Evolutionary conservation across 139 green algal genomes (phyloP).

Genomic region (Chlorella sp.): DNA sequence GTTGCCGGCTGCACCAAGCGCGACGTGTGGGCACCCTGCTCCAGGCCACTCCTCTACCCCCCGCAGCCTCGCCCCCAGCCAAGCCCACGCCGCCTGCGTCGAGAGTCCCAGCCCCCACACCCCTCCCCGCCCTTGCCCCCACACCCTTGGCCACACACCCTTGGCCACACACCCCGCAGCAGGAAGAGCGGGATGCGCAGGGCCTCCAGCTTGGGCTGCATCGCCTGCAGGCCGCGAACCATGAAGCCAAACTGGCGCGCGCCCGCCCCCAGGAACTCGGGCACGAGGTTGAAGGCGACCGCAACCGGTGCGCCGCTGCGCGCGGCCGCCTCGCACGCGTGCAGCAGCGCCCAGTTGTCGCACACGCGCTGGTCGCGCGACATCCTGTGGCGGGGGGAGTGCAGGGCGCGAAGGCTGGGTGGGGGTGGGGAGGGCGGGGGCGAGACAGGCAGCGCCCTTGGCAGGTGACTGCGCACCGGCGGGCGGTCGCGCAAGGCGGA

Average conservation of each 20-base stretch:
- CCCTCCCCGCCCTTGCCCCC: too few relatives aligned
- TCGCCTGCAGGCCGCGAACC: slow-evolving; percentile 74
- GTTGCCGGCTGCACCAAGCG: too few relatives aligned
- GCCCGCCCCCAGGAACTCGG: slow-evolving; percentile 71
- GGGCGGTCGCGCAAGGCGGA: neutral
- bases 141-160: too few relatives aligned
- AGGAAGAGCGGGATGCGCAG: slow-evolving; percentile 85
- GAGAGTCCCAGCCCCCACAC: too few relatives aligned
- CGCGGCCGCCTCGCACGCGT: slow-evolving; percentile 73
- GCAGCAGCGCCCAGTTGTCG: slow-evolving; percentile 96
- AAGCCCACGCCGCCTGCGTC: too few relatives aligned
- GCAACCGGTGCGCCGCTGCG: slow-evolving; percentile 50
- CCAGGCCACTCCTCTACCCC: too few relatives aligned
- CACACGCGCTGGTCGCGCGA: slow-evolving; percentile 86
- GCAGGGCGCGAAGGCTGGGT: too few relatives aligned
- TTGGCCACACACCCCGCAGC: slow-evolving; percentile 51
- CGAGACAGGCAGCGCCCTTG: neutral
- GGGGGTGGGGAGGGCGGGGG: neutral
- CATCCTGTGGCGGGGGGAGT: slow-evolving; percentile 66
- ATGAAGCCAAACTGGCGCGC: slow-evolving; percentile 91
- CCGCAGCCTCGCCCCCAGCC: too few relatives aligned
- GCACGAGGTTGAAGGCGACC: slow-evolving; percentile 87
- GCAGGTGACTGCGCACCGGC: neutral
- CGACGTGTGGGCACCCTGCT: too few relatives aligned
- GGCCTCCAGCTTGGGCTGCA: slow-evolving; percentile 60